A percentile compares a stretch with the other conserved stretches of the same genome.
Conservation (phyloP, 2,329 filamentous ascomycete genomes). For the Ceratocystis albifundus region DNA sequence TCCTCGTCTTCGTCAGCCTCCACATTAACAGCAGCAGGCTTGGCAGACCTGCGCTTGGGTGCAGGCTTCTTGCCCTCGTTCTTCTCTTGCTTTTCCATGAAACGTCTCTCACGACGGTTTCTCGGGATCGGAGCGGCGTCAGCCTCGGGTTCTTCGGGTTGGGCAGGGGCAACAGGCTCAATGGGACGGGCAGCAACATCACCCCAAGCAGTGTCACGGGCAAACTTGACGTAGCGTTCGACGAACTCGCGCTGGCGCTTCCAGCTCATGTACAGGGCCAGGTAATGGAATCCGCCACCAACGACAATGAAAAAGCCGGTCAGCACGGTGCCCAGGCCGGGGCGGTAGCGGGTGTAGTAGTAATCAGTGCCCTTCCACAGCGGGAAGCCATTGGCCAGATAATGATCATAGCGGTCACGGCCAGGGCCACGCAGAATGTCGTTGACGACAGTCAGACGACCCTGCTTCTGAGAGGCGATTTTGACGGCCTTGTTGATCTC, state of each 20-base stretch:
- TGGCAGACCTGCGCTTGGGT: constrained; percentile 32
- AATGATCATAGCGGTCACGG: constrained; percentile 87
- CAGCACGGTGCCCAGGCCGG: constrained; percentile 76
- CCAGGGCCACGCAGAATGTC: constrained; percentile 72
- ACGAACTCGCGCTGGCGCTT: constrained; percentile 86
- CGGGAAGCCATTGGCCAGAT: constrained; percentile 84
- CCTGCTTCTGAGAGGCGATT: constrained; percentile 69
- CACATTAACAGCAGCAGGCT: constrained; percentile 28
- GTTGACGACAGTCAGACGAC: constrained; percentile 70
- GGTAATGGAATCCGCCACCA: constrained; percentile 79
- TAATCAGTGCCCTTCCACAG: constrained; percentile 96
- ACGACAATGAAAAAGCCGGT: constrained; percentile 68
- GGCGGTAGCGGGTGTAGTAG: constrained; percentile 91
- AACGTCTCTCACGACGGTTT: constrained; percentile 77
- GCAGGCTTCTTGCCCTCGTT: constrained; percentile 50
- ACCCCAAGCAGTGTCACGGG: constrained; percentile 80
- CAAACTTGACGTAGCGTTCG: constrained; percentile 80
- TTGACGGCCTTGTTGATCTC: constrained; percentile 72
- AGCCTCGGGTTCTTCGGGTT: constrained; percentile 30
- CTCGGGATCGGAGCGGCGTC: constrained; percentile 45
- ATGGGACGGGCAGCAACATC: constrained; percentile 55
- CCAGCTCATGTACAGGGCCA: constrained; percentile 74
- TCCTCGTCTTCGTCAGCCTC: constrained; percentile 36
- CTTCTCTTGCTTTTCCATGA: constrained; percentile 75
- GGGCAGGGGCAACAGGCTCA: constrained; percentile 29